Conservation (phyloP, 495 filamentous ascomycete genomes). For the Neurospora discreta region DNA sequence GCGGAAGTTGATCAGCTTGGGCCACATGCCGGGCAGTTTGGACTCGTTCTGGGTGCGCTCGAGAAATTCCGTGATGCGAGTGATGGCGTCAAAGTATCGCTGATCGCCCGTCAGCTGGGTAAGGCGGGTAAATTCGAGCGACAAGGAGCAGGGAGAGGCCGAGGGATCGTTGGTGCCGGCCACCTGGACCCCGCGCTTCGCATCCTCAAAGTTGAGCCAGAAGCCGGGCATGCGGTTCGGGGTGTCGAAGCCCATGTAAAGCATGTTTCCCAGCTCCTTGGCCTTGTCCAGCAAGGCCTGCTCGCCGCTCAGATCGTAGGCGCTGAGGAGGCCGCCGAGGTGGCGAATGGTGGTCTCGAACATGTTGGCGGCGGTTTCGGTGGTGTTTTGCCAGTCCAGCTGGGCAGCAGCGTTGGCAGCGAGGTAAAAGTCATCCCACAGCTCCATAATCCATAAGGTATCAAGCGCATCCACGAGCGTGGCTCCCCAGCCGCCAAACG, state of each 20-base stretch:
- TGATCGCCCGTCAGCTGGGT: conserved; percentile 66
- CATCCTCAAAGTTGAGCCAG: conserved; percentile 58
- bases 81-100: conserved; percentile 76
- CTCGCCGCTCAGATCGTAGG: conserved; percentile 65
- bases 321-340: conserved; percentile 62
- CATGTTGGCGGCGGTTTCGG: conserved; percentile 40
- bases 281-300: conserved; percentile 58
- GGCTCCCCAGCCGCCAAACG: conserved; percentile 73
- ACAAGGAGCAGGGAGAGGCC: conserved; percentile 70
- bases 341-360: conserved; percentile 70
- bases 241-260: conserved; percentile 78
- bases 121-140: conserved; percentile 73
- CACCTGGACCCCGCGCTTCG: conserved; percentile 63
- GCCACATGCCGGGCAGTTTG: conserved; percentile 53
- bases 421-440: conserved; percentile 64
- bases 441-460: conserved; percentile 74
- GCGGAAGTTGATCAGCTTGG: conserved; percentile 24
- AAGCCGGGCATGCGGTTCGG: conserved; percentile 78
- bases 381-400: conserved; percentile 65
- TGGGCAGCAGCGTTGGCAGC: conserved; percentile 53
- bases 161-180: conserved; percentile 38
- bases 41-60: conserved; percentile 56
- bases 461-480: conserved; percentile 73
- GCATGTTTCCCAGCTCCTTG: conserved; percentile 62
- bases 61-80: conserved; percentile 64